Conservation (phyloP, 2,329 filamentous ascomycete species). For the Aspergillus terreus region DNA sequence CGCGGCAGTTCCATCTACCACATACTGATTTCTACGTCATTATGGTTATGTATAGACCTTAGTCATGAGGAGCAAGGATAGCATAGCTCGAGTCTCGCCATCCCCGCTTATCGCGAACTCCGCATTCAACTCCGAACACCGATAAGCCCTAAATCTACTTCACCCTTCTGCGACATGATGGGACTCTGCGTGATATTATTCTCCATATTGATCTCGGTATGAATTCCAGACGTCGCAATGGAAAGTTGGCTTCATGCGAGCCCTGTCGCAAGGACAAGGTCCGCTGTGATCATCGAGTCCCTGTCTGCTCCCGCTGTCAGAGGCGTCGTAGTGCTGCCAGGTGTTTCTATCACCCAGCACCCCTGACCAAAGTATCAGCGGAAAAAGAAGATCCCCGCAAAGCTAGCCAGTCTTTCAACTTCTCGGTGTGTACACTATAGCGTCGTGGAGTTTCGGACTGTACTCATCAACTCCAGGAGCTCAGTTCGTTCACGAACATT, state of each 20-base stretch:
- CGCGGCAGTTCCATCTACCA: too few species aligned
- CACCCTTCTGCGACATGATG: not conserved
- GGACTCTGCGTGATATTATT: too few species aligned
- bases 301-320: constrained; percentile 26
- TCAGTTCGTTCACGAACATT: not conserved
- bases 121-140: not conserved
- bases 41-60: too few species aligned
- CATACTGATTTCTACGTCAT: too few species aligned
- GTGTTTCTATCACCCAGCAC: constrained; percentile 33
- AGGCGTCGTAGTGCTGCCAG: constrained; percentile 15
- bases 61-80: too few species aligned
- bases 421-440: not conserved
- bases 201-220: not conserved
- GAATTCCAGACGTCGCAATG: constrained; percentile 26
- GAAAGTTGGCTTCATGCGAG: constrained; percentile 30
- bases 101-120: not conserved
- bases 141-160: not conserved
- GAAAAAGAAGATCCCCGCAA: not conserved
- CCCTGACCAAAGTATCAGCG: constrained; percentile 13
- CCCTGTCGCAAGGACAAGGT: constrained; percentile 31
- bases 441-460: not conserved
- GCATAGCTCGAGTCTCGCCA: not conserved
- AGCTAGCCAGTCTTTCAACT: not conserved
- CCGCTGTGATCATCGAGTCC: constrained; percentile 27
- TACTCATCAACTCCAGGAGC: not conserved